Percentiles rank a stretch among this genome's conserved stretches.
Evolutionary conservation across 352 stramenopile species (phyloP).

Genomic region (Globisporangium perplexum): DNA sequence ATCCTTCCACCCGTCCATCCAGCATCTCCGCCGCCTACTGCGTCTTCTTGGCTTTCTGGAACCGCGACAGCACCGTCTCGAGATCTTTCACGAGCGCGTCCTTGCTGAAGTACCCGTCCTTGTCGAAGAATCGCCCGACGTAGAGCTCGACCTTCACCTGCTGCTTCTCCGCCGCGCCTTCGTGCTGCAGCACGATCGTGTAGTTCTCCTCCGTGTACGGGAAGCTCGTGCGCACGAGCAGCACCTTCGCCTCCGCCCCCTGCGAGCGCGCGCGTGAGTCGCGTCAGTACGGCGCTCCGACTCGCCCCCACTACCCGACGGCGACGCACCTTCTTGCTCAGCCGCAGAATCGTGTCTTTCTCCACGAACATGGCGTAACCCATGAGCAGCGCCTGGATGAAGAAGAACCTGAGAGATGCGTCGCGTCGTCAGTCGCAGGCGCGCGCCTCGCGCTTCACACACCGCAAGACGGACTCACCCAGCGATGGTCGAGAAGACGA

Average conservation of each 20-base stretch:
- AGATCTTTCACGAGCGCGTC: slow-evolving; percentile 70
- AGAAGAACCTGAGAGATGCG: slow-evolving; percentile 86
- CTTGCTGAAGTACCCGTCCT: slow-evolving; percentile 82
- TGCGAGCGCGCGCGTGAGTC: slow-evolving; percentile 4
- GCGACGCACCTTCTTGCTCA: slow-evolving; percentile 50
- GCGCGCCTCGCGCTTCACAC: neutral
- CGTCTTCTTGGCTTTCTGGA: slow-evolving; percentile 62
- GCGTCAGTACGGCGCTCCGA: neutral
- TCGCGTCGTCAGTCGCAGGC: neutral
- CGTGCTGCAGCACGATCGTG: slow-evolving; percentile 47
- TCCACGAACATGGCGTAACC: slow-evolving; percentile 68
- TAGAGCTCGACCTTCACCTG: slow-evolving; percentile 65
- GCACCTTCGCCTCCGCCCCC: slow-evolving; percentile 23
- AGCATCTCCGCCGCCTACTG: slow-evolving; percentile 38
- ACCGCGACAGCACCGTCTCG: slow-evolving; percentile 46
- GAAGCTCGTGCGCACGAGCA: slow-evolving; percentile 67
- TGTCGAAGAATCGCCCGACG: slow-evolving; percentile 82
- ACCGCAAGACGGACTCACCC: slow-evolving; percentile 21
- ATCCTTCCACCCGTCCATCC: neutral
- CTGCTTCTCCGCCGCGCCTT: slow-evolving; percentile 28
- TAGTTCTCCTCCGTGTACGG: slow-evolving; percentile 75
- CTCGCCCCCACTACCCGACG: neutral
- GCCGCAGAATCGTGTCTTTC: slow-evolving; percentile 69
- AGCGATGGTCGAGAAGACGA: slow-evolving; percentile 68
- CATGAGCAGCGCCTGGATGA: slow-evolving; percentile 70